Evolutionary conservation across 2,329 filamentous ascomycete species (phyloP).

Genomic region (Fusarium euwallaceae): DNA sequence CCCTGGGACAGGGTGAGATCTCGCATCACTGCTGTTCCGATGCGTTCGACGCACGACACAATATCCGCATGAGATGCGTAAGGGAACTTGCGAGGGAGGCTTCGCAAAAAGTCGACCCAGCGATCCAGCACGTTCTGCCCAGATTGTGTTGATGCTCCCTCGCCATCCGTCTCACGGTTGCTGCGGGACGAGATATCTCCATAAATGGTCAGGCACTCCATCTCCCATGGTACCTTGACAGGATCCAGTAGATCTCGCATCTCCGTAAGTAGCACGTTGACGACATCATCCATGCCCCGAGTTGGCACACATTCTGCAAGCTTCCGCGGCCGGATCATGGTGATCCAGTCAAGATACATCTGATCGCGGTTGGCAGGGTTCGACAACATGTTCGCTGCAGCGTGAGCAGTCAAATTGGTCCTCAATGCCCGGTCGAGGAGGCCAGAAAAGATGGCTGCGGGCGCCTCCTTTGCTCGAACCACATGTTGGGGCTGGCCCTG

Average conservation of each 20-base stretch:
- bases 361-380: constrained; percentile 90
- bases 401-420: constrained; percentile 94
- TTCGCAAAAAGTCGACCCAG: constrained; percentile 80
- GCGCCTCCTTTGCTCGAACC: constrained; percentile 86
- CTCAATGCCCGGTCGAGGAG: constrained; percentile 88
- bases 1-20: constrained; percentile 85
- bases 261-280: constrained; percentile 73
- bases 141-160: constrained; percentile 47
- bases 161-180: constrained; percentile 53
- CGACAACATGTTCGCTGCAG: constrained; percentile 91
- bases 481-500: constrained; percentile 88
- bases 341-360: constrained; percentile 95
- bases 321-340: constrained; percentile 72
- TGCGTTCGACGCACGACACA: constrained; percentile 80
- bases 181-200: constrained; percentile 67
- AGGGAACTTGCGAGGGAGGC: constrained; percentile 78
- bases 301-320: constrained; percentile 74
- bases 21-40: constrained; percentile 82
- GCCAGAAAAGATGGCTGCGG: constrained; percentile 88
- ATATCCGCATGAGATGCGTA: constrained; percentile 80
- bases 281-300: constrained; percentile 75
- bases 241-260: constrained; percentile 80
- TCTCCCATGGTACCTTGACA: constrained; percentile 73
- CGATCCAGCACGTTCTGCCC: constrained; percentile 80
- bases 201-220: constrained; percentile 72